Conservation (phyloP, 2,329 filamentous ascomycete species). For the Pezicula radicicola region DNA sequence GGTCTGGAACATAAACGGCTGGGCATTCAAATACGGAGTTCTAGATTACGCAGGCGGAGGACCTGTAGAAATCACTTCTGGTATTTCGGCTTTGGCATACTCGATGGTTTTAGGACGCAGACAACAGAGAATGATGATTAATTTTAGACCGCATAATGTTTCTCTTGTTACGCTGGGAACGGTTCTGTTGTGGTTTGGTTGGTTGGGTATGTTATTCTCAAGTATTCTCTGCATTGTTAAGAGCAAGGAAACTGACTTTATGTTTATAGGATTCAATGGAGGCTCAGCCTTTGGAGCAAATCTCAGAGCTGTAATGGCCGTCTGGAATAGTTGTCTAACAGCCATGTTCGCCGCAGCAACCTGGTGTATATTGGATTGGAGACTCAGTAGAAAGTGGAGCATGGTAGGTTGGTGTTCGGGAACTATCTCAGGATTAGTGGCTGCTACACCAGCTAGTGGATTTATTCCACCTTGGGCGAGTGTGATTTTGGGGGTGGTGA, state of each 20-base stretch:
- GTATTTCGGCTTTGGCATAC: slow-evolving; percentile 86
- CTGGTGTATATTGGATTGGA: slow-evolving; percentile 92
- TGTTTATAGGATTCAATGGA: slow-evolving; percentile 74
- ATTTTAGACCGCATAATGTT: slow-evolving; percentile 97
- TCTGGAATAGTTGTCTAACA: slow-evolving; percentile 94
- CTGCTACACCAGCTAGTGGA: slow-evolving; percentile 63
- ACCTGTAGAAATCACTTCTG: slow-evolving; percentile 91
- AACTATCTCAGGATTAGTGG: slow-evolving; percentile 64
- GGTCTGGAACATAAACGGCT: slow-evolving; percentile 90
- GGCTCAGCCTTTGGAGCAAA: slow-evolving; percentile 92
- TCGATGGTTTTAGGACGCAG: slow-evolving; percentile 88
- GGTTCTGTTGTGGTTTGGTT: slow-evolving; percentile 92
- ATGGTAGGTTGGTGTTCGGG: slow-evolving; percentile 70
- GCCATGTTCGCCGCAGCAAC: slow-evolving; percentile 86
- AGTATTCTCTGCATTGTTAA: too few relatives aligned
- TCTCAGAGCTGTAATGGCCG: slow-evolving; percentile 86
- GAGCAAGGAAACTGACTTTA: too few relatives aligned
- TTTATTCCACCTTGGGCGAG: slow-evolving; percentile 63
- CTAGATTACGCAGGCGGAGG: slow-evolving; percentile 92
- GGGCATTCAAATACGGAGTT: slow-evolving; percentile 83
- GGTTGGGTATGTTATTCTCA: slow-evolving; percentile 48
- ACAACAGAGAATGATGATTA: slow-evolving; percentile 98
- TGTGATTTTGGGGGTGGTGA: slow-evolving; percentile 57
- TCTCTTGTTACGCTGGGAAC: slow-evolving; percentile 93
- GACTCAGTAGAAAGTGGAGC: slow-evolving; percentile 86